phyloP scores from a whole-genome alignment of 2,329 filamentous ascomycete species.

The Geoglossum cookeanum region DNA sequence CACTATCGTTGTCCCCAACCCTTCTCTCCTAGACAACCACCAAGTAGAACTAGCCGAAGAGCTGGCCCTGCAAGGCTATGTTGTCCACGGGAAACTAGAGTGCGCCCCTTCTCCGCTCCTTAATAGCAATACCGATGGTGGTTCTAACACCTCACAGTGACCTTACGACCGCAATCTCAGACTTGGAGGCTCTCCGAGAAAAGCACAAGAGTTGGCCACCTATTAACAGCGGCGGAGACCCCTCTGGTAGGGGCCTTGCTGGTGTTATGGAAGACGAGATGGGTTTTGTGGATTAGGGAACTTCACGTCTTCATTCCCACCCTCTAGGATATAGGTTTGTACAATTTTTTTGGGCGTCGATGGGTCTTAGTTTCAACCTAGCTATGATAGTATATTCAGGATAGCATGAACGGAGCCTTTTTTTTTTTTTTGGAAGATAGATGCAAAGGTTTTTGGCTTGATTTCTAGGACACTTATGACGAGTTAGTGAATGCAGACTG shows the following conservation, averaged over 20 bases:
- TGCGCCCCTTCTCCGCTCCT: slow-evolving; percentile 22
- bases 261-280: slow-evolving; percentile 38
- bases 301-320: background rate
- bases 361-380: too few relatives aligned
- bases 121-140: background rate
- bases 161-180: slow-evolving; percentile 26
- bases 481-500: too few relatives aligned
- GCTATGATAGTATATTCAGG: too few relatives aligned
- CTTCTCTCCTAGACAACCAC: slow-evolving; percentile 43
- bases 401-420: too few relatives aligned
- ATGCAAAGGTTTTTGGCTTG: too few relatives aligned
- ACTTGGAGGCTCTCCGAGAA: slow-evolving; percentile 28
- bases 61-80: slow-evolving; percentile 55
- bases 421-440: too few relatives aligned
- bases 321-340: background rate
- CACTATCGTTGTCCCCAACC: slow-evolving; percentile 51
- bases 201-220: slow-evolving; percentile 30
- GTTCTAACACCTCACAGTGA: slow-evolving; percentile 18
- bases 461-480: too few relatives aligned
- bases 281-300: slow-evolving; percentile 31
- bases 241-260: slow-evolving; percentile 24
- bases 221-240: slow-evolving; percentile 24
- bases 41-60: slow-evolving; percentile 71
- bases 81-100: slow-evolving; percentile 50
- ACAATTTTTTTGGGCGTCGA: too few relatives aligned